Conservation (phyloP, 257 asterid genomes). For the Petunia axillaris region DNA sequence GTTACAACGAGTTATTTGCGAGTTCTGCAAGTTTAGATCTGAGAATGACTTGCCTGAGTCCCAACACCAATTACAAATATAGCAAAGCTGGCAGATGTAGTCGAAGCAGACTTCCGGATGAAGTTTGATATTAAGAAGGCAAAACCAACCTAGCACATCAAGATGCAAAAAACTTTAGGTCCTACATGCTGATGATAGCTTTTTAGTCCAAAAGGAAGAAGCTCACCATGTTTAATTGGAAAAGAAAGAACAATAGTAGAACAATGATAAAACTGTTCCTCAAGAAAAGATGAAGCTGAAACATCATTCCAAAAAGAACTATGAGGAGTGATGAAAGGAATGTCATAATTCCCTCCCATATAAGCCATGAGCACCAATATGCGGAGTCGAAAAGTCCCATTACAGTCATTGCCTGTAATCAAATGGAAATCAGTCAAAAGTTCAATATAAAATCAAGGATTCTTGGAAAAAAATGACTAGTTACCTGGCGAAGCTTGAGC, state of each 20-base stretch:
- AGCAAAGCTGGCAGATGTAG: slow-evolving; percentile 41
- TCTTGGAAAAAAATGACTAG: background rate
- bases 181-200: background rate
- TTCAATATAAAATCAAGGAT: background rate
- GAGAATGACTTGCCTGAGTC: slow-evolving; percentile 37
- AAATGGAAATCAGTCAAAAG: slow-evolving; percentile 6
- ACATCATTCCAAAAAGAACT: slow-evolving; percentile 42
- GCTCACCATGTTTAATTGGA: slow-evolving; percentile 47
- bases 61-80: slow-evolving; percentile 36
- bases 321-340: slow-evolving; percentile 41
- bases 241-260: slow-evolving; percentile 46
- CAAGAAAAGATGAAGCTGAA: slow-evolving; percentile 38
- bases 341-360: slow-evolving; percentile 45
- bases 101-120: slow-evolving; percentile 40
- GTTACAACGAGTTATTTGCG: background rate
- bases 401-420: slow-evolving; percentile 43
- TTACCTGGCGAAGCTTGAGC: slow-evolving; percentile 56
- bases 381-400: slow-evolving; percentile 56
- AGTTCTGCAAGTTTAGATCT: background rate
- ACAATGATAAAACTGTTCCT: slow-evolving; percentile 36
- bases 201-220: background rate
- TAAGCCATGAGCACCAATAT: slow-evolving; percentile 51
- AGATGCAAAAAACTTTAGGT: background rate
- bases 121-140: slow-evolving; percentile 43
- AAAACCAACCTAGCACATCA: slow-evolving; percentile 38